Evolutionary conservation across 1,284 basidiomycete genomes (phyloP).

Genomic region (Ceratobasidium sp.): DNA sequence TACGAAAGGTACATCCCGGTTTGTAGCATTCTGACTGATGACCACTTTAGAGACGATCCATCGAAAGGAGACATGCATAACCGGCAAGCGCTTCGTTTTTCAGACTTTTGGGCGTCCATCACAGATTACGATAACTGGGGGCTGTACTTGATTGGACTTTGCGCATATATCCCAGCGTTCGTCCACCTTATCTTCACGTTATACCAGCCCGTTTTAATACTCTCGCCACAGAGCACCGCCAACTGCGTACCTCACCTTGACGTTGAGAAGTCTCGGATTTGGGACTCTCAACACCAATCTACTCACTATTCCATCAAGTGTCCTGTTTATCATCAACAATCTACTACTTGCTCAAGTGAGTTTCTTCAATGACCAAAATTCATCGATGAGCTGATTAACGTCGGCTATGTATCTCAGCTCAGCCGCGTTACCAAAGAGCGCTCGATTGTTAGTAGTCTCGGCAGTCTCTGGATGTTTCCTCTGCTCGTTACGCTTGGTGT

Average conservation of each 20-base stretch:
- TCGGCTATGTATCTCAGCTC: background rate
- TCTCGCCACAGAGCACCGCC: conserved; percentile 44
- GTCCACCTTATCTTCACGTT: background rate
- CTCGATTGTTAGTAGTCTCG: conserved; percentile 15
- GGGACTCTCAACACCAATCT: conserved; percentile 50
- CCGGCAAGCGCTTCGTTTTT: conserved; percentile 68
- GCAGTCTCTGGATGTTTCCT: conserved; percentile 32
- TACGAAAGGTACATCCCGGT: background rate
- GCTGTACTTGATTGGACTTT: conserved; percentile 57
- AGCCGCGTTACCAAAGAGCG: conserved; percentile 32
- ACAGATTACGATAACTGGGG: conserved; percentile 78
- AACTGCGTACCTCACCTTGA: conserved; percentile 50
- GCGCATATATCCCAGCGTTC: conserved; percentile 27
- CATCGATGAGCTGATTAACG: background rate
- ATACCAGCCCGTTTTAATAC: background rate
- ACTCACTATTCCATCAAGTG: conserved; percentile 48
- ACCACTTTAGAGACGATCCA: conserved; percentile 72
- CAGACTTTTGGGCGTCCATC: conserved; percentile 66
- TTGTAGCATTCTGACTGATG: background rate
- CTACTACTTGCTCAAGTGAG: conserved; percentile 10
- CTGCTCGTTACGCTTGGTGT: conserved; percentile 18
- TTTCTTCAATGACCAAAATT: background rate
- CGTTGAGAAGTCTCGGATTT: conserved; percentile 51
- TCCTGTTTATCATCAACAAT: conserved; percentile 41
- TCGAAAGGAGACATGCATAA: conserved; percentile 80